These are phyloP conservation scores for Ophiostoma triangulosporum DNA, from an alignment of 2,329 filamentous ascomycete genomes.

Conservation along the genomic window DNA sequence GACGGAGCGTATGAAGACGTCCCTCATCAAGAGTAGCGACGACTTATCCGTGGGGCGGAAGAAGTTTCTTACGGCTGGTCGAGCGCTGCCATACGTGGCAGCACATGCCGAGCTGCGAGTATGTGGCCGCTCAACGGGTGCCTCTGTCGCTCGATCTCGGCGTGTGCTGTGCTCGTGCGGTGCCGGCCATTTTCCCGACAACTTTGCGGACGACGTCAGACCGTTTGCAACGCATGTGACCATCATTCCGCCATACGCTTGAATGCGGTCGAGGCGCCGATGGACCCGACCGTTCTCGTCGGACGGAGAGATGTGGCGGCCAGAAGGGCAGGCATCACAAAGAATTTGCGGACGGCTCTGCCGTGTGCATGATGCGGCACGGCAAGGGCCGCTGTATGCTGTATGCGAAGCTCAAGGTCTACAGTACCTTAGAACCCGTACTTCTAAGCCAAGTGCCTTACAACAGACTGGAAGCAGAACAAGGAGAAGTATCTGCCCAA, in stretches of 20 bases:
- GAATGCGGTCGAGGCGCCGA: neutral
- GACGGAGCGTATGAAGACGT: neutral
- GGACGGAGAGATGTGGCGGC: neutral
- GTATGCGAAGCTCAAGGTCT: slow-evolving; percentile 25
- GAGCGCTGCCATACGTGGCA: slow-evolving; percentile 37
- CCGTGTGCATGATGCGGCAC: slow-evolving; percentile 25
- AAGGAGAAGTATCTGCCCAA: slow-evolving; percentile 28
- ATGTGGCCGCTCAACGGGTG: slow-evolving; percentile 17
- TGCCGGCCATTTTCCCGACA: slow-evolving; percentile 26
- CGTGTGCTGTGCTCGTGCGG: slow-evolving; percentile 31
- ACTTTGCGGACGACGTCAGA: slow-evolving; percentile 28
- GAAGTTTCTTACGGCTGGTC: slow-evolving; percentile 28
- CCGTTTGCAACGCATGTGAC: slow-evolving; percentile 38
- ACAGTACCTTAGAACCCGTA: too few species aligned
- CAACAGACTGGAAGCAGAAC: slow-evolving; percentile 40
- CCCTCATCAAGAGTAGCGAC: slow-evolving; percentile 28
- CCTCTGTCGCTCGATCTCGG: slow-evolving; percentile 23
- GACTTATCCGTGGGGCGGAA: slow-evolving; percentile 44
- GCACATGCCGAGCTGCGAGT: slow-evolving; percentile 31
- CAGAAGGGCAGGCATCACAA: neutral
- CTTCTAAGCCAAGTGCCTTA: slow-evolving; percentile 40
- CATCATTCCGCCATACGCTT: slow-evolving; percentile 36
- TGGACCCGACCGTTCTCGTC: neutral
- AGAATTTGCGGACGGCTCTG: neutral
- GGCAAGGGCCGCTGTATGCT: neutral